These are phyloP conservation scores for Umbellularia californica DNA, from an alignment of 164 flowering plant genomes.

Conservation along the genomic window DNA sequence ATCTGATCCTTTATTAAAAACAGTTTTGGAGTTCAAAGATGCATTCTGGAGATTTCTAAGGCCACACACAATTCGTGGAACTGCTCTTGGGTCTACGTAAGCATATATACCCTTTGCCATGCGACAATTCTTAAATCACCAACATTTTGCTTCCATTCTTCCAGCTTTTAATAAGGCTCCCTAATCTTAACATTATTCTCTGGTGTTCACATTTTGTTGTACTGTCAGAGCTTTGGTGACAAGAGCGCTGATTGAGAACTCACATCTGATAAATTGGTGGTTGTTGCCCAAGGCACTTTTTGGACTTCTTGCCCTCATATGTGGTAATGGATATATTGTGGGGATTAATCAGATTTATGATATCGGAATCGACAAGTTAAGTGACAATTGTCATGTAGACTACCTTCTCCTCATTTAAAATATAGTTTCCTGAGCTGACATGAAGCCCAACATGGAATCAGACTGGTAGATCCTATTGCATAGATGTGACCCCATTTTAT, in stretches of 20 bases:
- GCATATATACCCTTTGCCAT: constrained; percentile 10
- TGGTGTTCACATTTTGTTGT: constrained; percentile 11
- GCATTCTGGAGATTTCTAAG: constrained; percentile 93
- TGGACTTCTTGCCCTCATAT: constrained; percentile 86
- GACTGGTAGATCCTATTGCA: neutral
- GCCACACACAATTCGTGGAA: constrained; percentile 98
- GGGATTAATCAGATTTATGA: constrained; percentile 99
- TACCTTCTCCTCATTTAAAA: neutral
- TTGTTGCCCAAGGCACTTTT: constrained; percentile 72
- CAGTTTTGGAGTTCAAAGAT: constrained; percentile 59
- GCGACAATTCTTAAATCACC: neutral
- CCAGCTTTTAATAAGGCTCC: neutral
- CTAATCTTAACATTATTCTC: neutral
- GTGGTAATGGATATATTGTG: constrained; percentile 96
- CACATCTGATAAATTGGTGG: constrained; percentile 82
- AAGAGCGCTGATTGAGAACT: constrained; percentile 83
- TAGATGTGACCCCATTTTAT: neutral
- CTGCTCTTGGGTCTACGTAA: constrained; percentile 81
- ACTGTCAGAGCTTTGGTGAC: constrained; percentile 79
- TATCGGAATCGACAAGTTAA: constrained; percentile 91
- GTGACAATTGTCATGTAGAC: constrained; percentile 11
- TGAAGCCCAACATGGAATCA: neutral
- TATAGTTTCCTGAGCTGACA: neutral
- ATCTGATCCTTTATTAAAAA: constrained; percentile 53
- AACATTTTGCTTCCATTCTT: neutral